Conservation (phyloP, 805 yeast genomes). For the Kockiozyma suomiensis region DNA sequence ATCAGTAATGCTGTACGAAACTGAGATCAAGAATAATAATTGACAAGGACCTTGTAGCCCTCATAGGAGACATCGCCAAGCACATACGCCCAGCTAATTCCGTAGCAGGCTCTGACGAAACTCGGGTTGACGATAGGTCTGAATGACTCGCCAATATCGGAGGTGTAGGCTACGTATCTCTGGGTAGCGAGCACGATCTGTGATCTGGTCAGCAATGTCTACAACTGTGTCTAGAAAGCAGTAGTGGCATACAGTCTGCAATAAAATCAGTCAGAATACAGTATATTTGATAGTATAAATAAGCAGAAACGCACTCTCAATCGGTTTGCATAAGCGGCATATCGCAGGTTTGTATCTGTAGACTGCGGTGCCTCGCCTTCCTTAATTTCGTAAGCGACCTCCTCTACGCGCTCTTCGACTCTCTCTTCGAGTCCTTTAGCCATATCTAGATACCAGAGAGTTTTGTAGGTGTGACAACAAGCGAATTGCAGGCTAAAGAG, state of each 20-base stretch:
- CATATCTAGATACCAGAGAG: conserved; percentile 5
- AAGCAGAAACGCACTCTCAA: conserved; percentile 47
- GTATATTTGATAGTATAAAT: neutral
- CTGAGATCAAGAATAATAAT: neutral
- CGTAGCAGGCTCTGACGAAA: conserved; percentile 68
- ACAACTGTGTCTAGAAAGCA: neutral
- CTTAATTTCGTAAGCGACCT: conserved; percentile 31
- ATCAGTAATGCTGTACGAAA: neutral
- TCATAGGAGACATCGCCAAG: conserved; percentile 74
- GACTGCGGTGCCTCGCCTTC: conserved; percentile 45
- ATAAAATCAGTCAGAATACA: neutral
- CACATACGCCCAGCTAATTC: conserved; percentile 73
- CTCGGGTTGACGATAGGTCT: conserved; percentile 76
- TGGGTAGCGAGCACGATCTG: conserved; percentile 68
- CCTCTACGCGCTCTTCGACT: conserved; percentile 24
- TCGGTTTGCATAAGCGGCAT: conserved; percentile 81
- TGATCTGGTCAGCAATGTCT: neutral
- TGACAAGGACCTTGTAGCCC: conserved; percentile 56
- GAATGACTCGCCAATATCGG: conserved; percentile 85
- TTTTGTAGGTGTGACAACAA: too few species aligned
- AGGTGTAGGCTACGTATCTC: conserved; percentile 82
- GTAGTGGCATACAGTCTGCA: conserved; percentile 10
- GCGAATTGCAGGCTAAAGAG: too few species aligned
- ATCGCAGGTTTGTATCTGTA: conserved; percentile 59
- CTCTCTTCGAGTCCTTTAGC: conserved; percentile 20